Conservation (phyloP, 1,284 basidiomycete species). For the Garcileccinum viscosum region DNA sequence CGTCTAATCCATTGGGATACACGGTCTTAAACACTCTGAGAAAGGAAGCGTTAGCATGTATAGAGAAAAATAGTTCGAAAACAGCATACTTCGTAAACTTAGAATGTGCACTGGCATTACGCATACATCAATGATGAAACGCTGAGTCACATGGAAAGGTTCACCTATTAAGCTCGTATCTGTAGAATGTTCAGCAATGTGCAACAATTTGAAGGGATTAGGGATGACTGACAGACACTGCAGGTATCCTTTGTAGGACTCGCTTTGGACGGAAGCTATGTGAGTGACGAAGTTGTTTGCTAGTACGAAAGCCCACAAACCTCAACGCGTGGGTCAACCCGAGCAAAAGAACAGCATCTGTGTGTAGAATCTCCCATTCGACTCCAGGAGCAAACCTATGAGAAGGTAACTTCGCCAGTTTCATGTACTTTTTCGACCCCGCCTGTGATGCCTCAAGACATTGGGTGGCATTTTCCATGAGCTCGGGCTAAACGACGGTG, state of each 20-base stretch:
- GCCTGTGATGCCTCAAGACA: slow-evolving; percentile 64
- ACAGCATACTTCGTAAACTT: slow-evolving; percentile 69
- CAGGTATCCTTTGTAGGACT: slow-evolving; percentile 79
- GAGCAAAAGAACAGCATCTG: slow-evolving; percentile 71
- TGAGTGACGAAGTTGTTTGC: neutral
- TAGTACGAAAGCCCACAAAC: slow-evolving; percentile 42
- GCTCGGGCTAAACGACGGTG: slow-evolving; percentile 27
- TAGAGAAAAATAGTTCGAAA: neutral
- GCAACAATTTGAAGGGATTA: slow-evolving; percentile 1
- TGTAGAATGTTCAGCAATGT: slow-evolving; percentile 28
- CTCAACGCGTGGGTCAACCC: slow-evolving; percentile 73
- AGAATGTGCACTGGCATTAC: slow-evolving; percentile 63
- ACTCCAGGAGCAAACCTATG: slow-evolving; percentile 65
- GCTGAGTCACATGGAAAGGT: slow-evolving; percentile 25
- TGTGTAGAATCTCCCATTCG: slow-evolving; percentile 76
- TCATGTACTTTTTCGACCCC: slow-evolving; percentile 62
- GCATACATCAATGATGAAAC: slow-evolving; percentile 18
- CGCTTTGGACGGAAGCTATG: slow-evolving; percentile 45
- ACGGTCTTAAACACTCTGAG: slow-evolving; percentile 72
- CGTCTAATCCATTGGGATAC: slow-evolving; percentile 70
- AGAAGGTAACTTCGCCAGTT: slow-evolving; percentile 47
- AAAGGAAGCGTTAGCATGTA: neutral
- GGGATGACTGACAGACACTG: slow-evolving; percentile 66
- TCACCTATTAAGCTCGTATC: slow-evolving; percentile 67
- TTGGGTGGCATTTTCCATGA: slow-evolving; percentile 56